phyloP scores from a whole-genome alignment of 2,329 filamentous ascomycete species.

The Botrytis sinoallii region DNA sequence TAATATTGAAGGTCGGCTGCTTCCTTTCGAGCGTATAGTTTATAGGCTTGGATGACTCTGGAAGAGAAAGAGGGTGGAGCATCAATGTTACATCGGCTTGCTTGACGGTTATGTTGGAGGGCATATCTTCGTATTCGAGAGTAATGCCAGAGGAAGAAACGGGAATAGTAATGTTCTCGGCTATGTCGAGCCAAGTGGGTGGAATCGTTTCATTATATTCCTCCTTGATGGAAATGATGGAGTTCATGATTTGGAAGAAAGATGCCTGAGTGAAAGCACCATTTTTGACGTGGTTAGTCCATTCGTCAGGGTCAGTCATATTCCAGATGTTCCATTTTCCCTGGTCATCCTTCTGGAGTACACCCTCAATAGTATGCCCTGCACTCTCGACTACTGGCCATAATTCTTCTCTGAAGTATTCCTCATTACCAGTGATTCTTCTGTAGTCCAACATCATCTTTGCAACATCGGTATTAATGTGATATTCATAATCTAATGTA shows the following conservation, averaged over 20 bases:
- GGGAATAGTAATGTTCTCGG: conserved; percentile 53
- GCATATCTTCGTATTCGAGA: conserved; percentile 25
- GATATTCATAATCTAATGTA: conserved; percentile 26
- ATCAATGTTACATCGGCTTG: conserved; percentile 27
- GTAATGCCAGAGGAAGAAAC: conserved; percentile 55
- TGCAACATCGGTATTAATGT: conserved; percentile 26
- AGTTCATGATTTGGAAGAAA: conserved; percentile 41
- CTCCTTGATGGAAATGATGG: conserved; percentile 39
- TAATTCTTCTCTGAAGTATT: conserved; percentile 18
- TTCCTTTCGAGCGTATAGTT: conserved; percentile 9
- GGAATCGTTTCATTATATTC: conserved; percentile 40
- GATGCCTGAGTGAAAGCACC: conserved; percentile 58
- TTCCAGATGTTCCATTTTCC: conserved; percentile 48
- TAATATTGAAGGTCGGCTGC: conserved; percentile 21
- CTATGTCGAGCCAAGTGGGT: conserved; percentile 54
- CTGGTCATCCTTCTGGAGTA: conserved; percentile 16
- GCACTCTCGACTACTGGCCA: conserved; percentile 25
- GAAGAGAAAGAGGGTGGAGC: conserved; percentile 19
- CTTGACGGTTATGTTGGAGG: conserved; percentile 23
- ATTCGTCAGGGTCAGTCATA: conserved; percentile 59
- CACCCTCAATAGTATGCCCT: conserved; percentile 17
- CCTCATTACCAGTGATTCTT: conserved; percentile 18
- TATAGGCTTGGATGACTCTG: neutral
- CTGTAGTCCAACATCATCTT: conserved; percentile 17
- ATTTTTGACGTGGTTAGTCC: conserved; percentile 43